Percentiles rank a stretch among this genome's conserved stretches.
Conservation (phyloP, 768 basidiomycete species). For the Sporobolomyces phaffii region DNA sequence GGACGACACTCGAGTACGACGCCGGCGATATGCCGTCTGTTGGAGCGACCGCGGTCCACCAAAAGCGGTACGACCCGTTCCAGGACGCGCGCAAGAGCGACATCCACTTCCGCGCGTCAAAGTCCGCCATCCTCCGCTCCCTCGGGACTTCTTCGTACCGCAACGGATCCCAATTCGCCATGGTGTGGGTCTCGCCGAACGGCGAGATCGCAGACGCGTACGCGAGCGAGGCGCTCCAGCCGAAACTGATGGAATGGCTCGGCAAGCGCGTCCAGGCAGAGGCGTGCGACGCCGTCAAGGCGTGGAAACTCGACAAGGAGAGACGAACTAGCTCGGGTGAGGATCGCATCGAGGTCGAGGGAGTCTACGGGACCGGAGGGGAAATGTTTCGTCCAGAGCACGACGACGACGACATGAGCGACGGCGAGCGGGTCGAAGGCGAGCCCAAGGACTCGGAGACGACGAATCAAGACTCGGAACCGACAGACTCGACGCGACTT, state of each 20-base stretch:
- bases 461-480: not conserved
- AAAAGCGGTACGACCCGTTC: not conserved
- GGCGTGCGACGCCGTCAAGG: constrained; percentile 12
- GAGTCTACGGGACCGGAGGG: constrained; percentile 15
- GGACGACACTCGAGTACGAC: too few species aligned
- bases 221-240: constrained; percentile 47
- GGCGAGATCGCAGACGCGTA: constrained; percentile 47
- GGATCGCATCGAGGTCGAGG: constrained; percentile 24
- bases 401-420: not conserved
- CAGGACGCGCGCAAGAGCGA: not conserved
- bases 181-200: constrained; percentile 47
- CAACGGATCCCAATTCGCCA: constrained; percentile 49
- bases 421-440: not conserved
- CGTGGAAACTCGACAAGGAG: constrained; percentile 26
- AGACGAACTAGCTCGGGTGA: not conserved
- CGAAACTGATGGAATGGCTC: constrained; percentile 40
- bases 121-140: constrained; percentile 43
- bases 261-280: constrained; percentile 8
- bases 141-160: constrained; percentile 48
- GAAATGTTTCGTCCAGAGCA: not conserved
- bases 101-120: constrained; percentile 3
- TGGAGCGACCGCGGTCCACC: too few species aligned
- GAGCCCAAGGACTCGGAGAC: not conserved
- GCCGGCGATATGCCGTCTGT: not conserved
- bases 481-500: not conserved